Evolutionary conservation across 345 rosid species (phyloP), one percentile per base, ranked within the genome.

Genomic region (Euphorbia lathyris): DNA sequence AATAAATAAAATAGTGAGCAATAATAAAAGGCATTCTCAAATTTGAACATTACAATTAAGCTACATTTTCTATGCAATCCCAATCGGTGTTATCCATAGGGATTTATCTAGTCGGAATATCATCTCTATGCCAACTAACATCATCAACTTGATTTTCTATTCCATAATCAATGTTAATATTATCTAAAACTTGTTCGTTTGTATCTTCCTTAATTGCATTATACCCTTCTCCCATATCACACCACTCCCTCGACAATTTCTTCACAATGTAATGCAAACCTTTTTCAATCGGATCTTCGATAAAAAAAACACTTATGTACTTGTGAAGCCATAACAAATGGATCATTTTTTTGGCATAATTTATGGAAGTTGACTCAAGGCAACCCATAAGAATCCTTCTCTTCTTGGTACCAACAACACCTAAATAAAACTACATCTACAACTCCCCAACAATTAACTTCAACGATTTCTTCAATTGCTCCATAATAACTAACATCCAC

Each of bases 361-460:
- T 11, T 43, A 4, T 43, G 2, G 16, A 43, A 43, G 7, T 43
- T 43, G 4, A 43, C 48, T 8, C 13, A 8, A 43, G 48, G 2
- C 48, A 43, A 43, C 74, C 87, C 58, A 53, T 53, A 53, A 19
- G 4, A 7, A 53, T 53, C 58, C 25, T 53, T 53, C 5, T 53
- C 58, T 0, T 5, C 9, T 22, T 53, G 25, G 11, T 19, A 53
- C 5, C 58, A 53, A 53, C 27, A 43, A 53, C 58, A 50, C 9
- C n/a, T 53, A 20, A 53, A 53, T 23, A 53, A 53, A 53, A 53
- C 29, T 7, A 53, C 58, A 53, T 19, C 25, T n/a, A 1, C n/a
- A 20, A 9, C 26, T 3, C 5, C 58, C 58, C 58, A 53, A 53
- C n/a, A 53, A 23, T 53, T 9, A 53, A 53, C 2, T 53, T 53